A percentile compares a stretch with the other conserved stretches of the same genome.
Conservation (phyloP, 768 basidiomycete genomes). For the Inosperma sp. region DNA sequence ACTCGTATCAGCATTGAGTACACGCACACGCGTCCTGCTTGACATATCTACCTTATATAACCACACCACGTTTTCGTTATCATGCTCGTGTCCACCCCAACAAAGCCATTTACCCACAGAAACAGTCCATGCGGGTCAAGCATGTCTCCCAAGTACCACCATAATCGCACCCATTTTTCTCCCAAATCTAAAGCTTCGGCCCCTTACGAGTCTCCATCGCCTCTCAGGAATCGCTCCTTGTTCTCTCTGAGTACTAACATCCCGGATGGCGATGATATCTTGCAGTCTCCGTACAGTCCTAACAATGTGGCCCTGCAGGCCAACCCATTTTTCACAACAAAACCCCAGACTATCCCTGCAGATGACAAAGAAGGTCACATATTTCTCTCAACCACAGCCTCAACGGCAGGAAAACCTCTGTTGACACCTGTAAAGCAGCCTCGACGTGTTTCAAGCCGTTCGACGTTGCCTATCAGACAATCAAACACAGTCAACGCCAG, state of each 20-base stretch:
- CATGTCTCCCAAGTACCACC: constrained; percentile 35
- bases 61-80: constrained; percentile 19
- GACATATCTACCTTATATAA: constrained; percentile 4
- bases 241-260: constrained; percentile 30
- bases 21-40: background rate
- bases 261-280: constrained; percentile 44
- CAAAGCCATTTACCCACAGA: constrained; percentile 34
- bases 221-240: constrained; percentile 44
- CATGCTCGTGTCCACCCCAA: constrained; percentile 45
- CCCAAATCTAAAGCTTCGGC: constrained; percentile 45
- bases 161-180: constrained; percentile 33
- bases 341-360: constrained; percentile 39
- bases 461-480: constrained; percentile 33
- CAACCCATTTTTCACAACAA: constrained; percentile 33
- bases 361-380: constrained; percentile 58
- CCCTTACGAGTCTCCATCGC: constrained; percentile 58
- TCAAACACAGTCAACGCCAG: constrained; percentile 25
- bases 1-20: background rate
- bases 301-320: constrained; percentile 37
- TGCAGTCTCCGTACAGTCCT: constrained; percentile 49
- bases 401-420: constrained; percentile 43
- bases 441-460: constrained; percentile 36
- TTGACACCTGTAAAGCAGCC: constrained; percentile 56
- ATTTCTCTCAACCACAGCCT: constrained; percentile 47
- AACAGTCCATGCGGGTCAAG: constrained; percentile 18